phyloP scores from a whole-genome alignment of 768 basidiomycete genomes.

The Boletus fagicola region DNA sequence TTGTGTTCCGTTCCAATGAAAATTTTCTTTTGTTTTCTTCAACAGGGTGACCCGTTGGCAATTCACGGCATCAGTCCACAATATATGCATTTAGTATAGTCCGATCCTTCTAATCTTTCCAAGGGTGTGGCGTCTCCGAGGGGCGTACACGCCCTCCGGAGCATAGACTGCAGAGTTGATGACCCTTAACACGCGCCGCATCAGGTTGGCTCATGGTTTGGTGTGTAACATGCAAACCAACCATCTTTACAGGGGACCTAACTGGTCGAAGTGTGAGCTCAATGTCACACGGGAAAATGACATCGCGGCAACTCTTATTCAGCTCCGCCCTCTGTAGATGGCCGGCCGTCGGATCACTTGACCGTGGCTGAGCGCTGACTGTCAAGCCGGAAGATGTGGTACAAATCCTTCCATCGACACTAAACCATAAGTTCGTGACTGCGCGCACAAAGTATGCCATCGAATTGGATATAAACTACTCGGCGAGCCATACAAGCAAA shows the following conservation, averaged over 20 bases:
- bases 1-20: background rate
- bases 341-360: background rate
- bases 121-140: background rate
- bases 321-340: background rate
- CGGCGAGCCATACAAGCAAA: too few relatives aligned
- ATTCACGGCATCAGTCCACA: background rate
- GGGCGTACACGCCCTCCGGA: background rate
- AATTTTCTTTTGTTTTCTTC: background rate
- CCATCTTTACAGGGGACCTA: background rate
- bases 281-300: background rate
- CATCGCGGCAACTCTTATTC: background rate
- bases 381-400: background rate
- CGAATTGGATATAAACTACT: background rate
- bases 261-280: background rate
- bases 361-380: background rate
- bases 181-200: background rate
- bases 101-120: background rate
- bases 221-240: background rate
- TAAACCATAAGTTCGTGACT: background rate
- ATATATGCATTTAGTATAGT: background rate
- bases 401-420: too few relatives aligned
- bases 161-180: background rate
- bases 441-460: background rate
- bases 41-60: background rate
- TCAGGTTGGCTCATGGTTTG: background rate